Base-by-base conservation (phyloP, 2,329 filamentous ascomycete species). In the Tolypocladium ophioglossoides region DNA sequence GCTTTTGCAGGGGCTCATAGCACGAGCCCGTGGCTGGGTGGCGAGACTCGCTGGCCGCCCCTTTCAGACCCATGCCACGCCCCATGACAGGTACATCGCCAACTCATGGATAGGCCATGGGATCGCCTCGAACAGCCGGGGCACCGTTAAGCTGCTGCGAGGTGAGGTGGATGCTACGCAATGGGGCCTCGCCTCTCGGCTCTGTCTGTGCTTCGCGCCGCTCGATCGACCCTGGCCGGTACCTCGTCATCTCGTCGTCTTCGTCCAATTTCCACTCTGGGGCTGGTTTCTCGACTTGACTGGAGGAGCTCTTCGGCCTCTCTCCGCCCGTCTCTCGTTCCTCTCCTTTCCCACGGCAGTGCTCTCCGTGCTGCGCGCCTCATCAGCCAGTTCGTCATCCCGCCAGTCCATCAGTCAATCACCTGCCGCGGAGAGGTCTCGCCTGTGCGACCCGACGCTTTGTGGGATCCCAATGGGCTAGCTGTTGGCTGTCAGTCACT, bases 191-290 rank as follows among this genome's bases (percentile, higher is more conserved):
- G 39, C 39, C 39, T 40, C 27, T 6, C 27, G n/a, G n/a, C 39
- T 34, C n/a, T 24, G 40, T 27, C 41, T 46, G 41, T 30, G 41
- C 41, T 30, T 30, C 27, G 27, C 44, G 44, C 16, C n/a, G 24
- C 27, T 18, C 44, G 11, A 32, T 27, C 4, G 18, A 32, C 27
- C 44, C 44, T 12, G 44, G 49, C 34, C 12, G 12, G n/a, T 11
- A 37, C 32, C 34, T 38, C 22, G 37, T 50, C 49, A 39, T 51
- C 49, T 40, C 16, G 35, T 51, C 34, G 34, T 18, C 49, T n/a
- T 44, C 50, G n/a, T 52, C 50, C 50, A 52, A 52, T 52, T 52
- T 52, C 50, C 50, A 30, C 50, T 44, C 50, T 51, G 50, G 50
- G 50, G 50, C 50, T 18, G 35, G 6, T 8, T 51, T 39, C 35